Evolutionary conservation across 768 basidiomycete species (phyloP).

Genomic region (Butyriboletus loyo): DNA sequence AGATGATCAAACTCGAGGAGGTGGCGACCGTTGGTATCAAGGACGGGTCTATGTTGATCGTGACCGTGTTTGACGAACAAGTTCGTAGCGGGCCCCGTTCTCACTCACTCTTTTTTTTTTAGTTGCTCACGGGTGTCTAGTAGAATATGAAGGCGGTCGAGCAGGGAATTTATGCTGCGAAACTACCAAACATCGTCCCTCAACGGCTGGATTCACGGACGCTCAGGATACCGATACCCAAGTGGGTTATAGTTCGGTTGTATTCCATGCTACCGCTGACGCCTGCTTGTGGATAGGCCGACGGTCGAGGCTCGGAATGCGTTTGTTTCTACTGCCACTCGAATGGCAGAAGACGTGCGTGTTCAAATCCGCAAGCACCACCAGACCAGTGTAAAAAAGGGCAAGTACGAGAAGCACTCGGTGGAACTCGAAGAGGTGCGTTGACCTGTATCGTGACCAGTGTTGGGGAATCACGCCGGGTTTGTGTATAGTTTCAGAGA

Average conservation of each 20-base stretch:
- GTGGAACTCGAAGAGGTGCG: conserved; percentile 62
- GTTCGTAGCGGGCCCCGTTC: conserved; percentile 40
- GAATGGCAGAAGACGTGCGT: conserved; percentile 72
- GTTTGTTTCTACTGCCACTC: conserved; percentile 52
- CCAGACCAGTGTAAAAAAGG: conserved; percentile 62
- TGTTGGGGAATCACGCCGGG: neutral
- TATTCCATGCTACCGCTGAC: neutral
- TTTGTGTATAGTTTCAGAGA: conserved; percentile 62
- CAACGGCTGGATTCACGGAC: conserved; percentile 70
- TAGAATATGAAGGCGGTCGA: conserved; percentile 79
- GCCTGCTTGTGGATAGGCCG: conserved; percentile 43
- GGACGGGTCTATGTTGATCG: conserved; percentile 68
- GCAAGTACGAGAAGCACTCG: conserved; percentile 66
- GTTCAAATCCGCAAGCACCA: conserved; percentile 74
- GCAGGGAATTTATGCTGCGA: conserved; percentile 70
- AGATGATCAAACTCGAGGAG: conserved; percentile 54
- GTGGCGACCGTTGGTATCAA: conserved; percentile 78
- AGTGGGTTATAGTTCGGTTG: conserved; percentile 40
- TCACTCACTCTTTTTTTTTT: conserved; percentile 2
- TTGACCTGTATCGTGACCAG: neutral
- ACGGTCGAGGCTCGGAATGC: conserved; percentile 69
- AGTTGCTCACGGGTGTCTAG: conserved; percentile 26
- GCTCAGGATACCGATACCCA: conserved; percentile 77
- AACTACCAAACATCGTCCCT: conserved; percentile 68
- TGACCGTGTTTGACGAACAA: conserved; percentile 77